Percentiles rank a stretch among this genome's conserved stretches.
phyloP scores from a whole-genome alignment of 164 flowering plant species.

The Vitis vinifera region DNA sequence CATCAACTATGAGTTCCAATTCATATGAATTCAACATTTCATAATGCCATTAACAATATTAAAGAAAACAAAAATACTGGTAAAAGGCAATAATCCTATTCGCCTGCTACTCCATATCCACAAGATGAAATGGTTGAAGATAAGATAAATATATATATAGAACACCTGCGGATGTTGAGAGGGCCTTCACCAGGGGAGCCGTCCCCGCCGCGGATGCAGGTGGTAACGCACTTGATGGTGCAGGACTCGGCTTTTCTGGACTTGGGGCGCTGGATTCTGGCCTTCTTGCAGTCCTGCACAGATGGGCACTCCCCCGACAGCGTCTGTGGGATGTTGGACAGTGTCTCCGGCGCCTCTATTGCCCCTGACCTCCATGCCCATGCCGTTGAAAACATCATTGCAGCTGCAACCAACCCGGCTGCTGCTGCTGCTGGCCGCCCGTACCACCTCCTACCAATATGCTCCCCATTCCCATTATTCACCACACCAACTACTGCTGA shows the following conservation, averaged over 20 bases:
- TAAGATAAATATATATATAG: not conserved
- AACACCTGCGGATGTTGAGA: slow-evolving; percentile 63
- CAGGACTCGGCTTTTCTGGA: slow-evolving; percentile 80
- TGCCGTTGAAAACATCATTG: slow-evolving; percentile 17
- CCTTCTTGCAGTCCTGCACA: slow-evolving; percentile 43
- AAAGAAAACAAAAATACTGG: no score
- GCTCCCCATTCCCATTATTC: no score
- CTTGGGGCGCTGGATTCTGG: slow-evolving; percentile 73
- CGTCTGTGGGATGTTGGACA: slow-evolving; percentile 67
- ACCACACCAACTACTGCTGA: no score
- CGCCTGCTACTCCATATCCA: no score
- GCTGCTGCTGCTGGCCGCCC: slow-evolving; percentile 5
- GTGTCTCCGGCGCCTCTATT: slow-evolving; percentile 39
- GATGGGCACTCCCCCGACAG: slow-evolving; percentile 55
- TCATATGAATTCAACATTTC: no score
- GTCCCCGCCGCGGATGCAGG: slow-evolving; percentile 83
- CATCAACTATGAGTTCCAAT: no score
- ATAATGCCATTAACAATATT: no score
- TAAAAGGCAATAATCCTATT: no score
- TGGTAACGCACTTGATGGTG: slow-evolving; percentile 72
- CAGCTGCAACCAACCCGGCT: slow-evolving; percentile 28
- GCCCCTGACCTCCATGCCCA: not conserved
- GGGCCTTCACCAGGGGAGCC: slow-evolving; percentile 98
- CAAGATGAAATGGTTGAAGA: no score
- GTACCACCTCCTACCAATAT: no score